These are phyloP conservation scores for Stylonectria norvegica DNA, from an alignment of 2,329 filamentous ascomycete genomes.

Conservation along the genomic window DNA sequence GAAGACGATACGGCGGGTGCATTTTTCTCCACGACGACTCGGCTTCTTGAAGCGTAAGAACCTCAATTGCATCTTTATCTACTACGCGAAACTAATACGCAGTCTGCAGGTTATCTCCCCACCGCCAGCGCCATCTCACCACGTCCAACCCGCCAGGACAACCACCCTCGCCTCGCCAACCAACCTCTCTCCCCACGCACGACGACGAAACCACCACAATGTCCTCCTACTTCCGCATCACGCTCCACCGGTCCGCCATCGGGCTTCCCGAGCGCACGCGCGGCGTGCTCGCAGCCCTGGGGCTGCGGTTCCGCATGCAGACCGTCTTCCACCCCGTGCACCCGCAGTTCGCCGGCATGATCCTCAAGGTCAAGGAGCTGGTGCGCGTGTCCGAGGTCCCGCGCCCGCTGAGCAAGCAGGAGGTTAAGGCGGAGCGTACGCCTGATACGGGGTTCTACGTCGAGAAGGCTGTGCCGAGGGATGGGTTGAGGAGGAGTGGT, in stretches of 20 bases:
- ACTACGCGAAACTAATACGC: too few relatives aligned
- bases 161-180: not conserved
- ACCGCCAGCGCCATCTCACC: slow-evolving; percentile 1
- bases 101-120: slow-evolving; percentile 1
- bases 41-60: not conserved
- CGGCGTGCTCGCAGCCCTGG: slow-evolving; percentile 80
- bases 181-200: too few relatives aligned
- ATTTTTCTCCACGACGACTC: not conserved
- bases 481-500: slow-evolving; percentile 9
- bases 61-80: not conserved
- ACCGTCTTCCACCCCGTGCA: slow-evolving; percentile 87
- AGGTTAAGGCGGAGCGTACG: slow-evolving; percentile 68
- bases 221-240: slow-evolving; percentile 88
- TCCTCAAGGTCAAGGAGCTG: slow-evolving; percentile 91
- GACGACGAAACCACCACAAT: slow-evolving; percentile 50
- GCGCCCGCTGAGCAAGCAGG: slow-evolving; percentile 55
- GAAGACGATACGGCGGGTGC: not conserved
- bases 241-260: slow-evolving; percentile 83
- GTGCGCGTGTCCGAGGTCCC: slow-evolving; percentile 79
- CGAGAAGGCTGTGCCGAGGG: slow-evolving; percentile 51
- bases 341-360: slow-evolving; percentile 79
- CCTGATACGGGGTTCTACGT: slow-evolving; percentile 80
- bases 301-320: slow-evolving; percentile 77
- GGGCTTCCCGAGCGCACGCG: slow-evolving; percentile 76
- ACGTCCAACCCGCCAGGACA: not conserved